Base-by-base conservation (phyloP, 495 filamentous ascomycete species). In the Xylaria curta region DNA sequence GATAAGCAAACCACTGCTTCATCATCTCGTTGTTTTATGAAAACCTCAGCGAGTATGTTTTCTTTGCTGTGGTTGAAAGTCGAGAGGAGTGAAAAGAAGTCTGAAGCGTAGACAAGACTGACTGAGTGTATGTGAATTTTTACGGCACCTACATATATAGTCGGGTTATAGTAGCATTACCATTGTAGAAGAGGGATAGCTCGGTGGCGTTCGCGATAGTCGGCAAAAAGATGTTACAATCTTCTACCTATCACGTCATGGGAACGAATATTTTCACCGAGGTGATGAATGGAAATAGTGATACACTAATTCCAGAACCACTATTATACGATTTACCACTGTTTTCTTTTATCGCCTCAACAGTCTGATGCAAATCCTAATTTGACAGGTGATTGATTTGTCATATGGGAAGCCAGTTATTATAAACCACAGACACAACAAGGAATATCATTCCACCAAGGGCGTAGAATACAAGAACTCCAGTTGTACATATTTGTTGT, bases 1-100 rank as follows among this genome's bases (percentile, higher is more conserved):
- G 84, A 51, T 78, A 71, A 12, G 85, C 83, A 21, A 82, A 75
- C 87, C 85, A 88, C 78, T 87, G 82, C 70, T 83, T 80, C 72
- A 70, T 75, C 36, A 71, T 59, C 10, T 72, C 40, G 24, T 74
- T 68, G 60, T 42, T 40, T n/a, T 31, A 10, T 60, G 4, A 38
- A 56, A 26, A 15, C 7, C n/a, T 47, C 6, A 15, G 62, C 42
- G 67, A 31, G 59, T 74, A 71, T 74, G 82, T 31, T 66, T 66
- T 31, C 26, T 38, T 9, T 28, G 21, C 3, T 4, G 21, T 7
- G 26, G 21, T 28, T 1, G 5, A 26, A 44, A 42, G 9, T 3
- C 36, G 8, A 10, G 24, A 64, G 40, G 24, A 12, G 21, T 4
- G 2, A 65, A 46, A 44, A 26, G 4, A 42, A 42, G 10, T 21